Conservation (phyloP, 176 grass and related monocot genomes). For the Typha latifolia region DNA sequence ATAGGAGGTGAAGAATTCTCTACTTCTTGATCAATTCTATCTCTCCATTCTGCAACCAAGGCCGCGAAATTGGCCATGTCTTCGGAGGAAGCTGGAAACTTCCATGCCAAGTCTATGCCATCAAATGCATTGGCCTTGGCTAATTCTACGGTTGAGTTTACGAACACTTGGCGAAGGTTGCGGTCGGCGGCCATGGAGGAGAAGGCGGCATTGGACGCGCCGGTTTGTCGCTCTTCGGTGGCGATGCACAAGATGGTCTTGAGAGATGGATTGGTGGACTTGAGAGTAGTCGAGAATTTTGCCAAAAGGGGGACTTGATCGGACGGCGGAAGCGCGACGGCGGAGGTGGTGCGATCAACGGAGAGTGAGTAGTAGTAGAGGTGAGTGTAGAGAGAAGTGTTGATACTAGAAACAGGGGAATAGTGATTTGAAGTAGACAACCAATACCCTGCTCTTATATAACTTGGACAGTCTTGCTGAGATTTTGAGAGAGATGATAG, state of each 20-base stretch:
- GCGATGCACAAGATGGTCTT: slow-evolving; percentile 42
- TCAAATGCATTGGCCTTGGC: slow-evolving; percentile 51
- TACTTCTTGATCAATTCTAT: slow-evolving; percentile 34
- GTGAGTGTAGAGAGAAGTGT: slow-evolving; percentile 54
- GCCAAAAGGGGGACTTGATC: slow-evolving; percentile 17
- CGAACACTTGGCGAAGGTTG: slow-evolving; percentile 31
- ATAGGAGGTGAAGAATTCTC: slow-evolving; percentile 27
- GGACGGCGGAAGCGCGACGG: not conserved
- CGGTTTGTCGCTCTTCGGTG: slow-evolving; percentile 18
- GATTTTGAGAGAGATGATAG: not conserved
- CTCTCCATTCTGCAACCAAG: slow-evolving; percentile 50
- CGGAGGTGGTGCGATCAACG: slow-evolving; percentile 29
- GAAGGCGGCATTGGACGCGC: slow-evolving; percentile 33
- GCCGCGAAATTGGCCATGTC: slow-evolving; percentile 51
- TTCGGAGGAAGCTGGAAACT: slow-evolving; percentile 27
- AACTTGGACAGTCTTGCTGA: not conserved
- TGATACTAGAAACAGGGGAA: slow-evolving; percentile 41
- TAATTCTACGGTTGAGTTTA: slow-evolving; percentile 36
- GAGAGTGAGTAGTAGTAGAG: slow-evolving; percentile 61
- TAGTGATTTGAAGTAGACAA: slow-evolving; percentile 29
- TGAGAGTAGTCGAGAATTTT: slow-evolving; percentile 38
- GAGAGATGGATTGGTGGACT: slow-evolving; percentile 32
- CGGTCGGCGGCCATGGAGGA: slow-evolving; percentile 43
- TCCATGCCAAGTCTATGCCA: slow-evolving; percentile 61
- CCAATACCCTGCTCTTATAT: slow-evolving; percentile 62